Conservation (phyloP, 371 early-diverging fungal species). For the Haplosporangium sp. region DNA sequence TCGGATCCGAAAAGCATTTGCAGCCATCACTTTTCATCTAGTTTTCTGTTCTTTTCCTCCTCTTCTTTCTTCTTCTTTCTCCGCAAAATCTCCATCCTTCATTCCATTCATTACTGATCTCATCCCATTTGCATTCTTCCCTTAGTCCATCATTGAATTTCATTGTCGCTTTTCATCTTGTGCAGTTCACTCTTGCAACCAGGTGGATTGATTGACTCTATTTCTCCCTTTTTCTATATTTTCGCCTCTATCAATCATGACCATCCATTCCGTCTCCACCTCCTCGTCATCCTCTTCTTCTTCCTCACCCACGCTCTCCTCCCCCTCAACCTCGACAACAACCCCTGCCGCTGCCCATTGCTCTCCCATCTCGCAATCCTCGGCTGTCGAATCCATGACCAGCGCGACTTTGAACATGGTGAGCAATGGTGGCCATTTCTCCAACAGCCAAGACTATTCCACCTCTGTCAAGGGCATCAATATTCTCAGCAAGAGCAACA, state of each 20-base stretch:
- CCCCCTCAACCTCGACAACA: constrained; percentile 23
- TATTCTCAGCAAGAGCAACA: constrained; percentile 18
- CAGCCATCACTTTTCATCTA: neutral
- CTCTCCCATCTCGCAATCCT: constrained; percentile 24
- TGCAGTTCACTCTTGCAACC: too few relatives aligned
- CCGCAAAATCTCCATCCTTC: too few relatives aligned
- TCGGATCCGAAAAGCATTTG: too few relatives aligned
- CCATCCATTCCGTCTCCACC: constrained; percentile 42
- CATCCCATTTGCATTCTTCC: too few relatives aligned
- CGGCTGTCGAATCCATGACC: constrained; percentile 27
- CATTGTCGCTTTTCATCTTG: too few relatives aligned
- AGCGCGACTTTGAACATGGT: constrained; percentile 23
- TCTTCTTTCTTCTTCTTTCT: neutral
- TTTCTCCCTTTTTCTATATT: neutral
- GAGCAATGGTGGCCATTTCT: constrained; percentile 12
- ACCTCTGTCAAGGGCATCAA: constrained; percentile 36
- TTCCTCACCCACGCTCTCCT: constrained; percentile 16
- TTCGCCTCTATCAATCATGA: constrained; percentile 19
- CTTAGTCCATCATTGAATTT: too few relatives aligned
- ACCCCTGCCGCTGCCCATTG: constrained; percentile 31
- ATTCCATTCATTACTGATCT: too few relatives aligned
- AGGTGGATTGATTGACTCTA: too few relatives aligned
- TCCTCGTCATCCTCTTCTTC: constrained; percentile 42
- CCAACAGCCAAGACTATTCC: constrained; percentile 20
- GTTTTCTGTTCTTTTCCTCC: neutral